Percentiles rank a stretch among this genome's conserved stretches.
These are phyloP conservation scores for Mortierella sp. DNA, from an alignment of 371 early-diverging fungal genomes.

Conservation along the genomic window DNA sequence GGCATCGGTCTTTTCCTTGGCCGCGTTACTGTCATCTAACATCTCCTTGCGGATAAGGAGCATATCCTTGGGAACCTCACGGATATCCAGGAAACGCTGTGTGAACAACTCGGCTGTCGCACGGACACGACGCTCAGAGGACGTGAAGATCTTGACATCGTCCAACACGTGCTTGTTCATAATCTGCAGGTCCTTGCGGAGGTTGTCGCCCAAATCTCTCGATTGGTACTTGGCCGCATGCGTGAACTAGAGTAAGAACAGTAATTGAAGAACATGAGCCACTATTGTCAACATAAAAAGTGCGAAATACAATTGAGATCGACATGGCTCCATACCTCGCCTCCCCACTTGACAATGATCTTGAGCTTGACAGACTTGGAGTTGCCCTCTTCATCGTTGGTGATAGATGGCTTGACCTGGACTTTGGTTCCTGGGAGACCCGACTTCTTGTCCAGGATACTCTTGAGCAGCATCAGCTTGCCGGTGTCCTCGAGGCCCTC, in stretches of 20 bases:
- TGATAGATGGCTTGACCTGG: constrained; percentile 87
- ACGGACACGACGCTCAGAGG: constrained; percentile 91
- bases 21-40: constrained; percentile 95
- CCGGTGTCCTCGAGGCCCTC: constrained; percentile 67
- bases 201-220: constrained; percentile 91
- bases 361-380: constrained; percentile 80
- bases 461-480: constrained; percentile 74
- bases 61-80: constrained; percentile 68
- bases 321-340: constrained; percentile 68
- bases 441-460: constrained; percentile 85
- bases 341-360: constrained; percentile 97
- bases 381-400: constrained; percentile 63
- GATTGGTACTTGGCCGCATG: constrained; percentile 95
- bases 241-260: constrained; percentile 75
- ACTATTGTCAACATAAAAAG: background rate
- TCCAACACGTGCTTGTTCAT: constrained; percentile 88
- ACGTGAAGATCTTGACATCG: constrained; percentile 88
- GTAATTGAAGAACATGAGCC: background rate
- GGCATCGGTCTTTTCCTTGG: constrained; percentile 92
- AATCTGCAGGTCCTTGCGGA: constrained; percentile 92
- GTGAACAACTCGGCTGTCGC: constrained; percentile 91
- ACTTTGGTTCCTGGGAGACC: constrained; percentile 93
- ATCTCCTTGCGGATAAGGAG: constrained; percentile 88
- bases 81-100: constrained; percentile 78
- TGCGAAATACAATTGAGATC: background rate